phyloP scores from a whole-genome alignment of 805 yeast species.

The Yarrowia deformans region DNA sequence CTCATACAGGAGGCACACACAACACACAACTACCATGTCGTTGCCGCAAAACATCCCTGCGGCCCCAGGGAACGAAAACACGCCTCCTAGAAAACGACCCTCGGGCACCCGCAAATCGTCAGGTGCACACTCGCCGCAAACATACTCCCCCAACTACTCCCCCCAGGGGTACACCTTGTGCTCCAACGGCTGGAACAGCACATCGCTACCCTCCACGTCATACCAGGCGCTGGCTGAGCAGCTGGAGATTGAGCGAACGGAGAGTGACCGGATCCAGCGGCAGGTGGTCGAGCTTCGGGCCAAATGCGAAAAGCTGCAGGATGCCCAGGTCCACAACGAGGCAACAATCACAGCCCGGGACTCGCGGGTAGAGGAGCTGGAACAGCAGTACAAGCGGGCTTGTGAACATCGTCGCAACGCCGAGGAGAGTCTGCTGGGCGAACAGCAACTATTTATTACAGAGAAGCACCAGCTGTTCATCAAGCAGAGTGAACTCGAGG shows the following conservation, averaged over 20 bases:
- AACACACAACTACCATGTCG: slow-evolving; percentile 5
- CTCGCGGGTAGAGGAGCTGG: slow-evolving; percentile 24
- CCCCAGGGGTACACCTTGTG: slow-evolving; percentile 34
- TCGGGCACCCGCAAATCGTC: slow-evolving; percentile 22
- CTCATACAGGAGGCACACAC: not conserved
- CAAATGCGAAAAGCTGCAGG: slow-evolving; percentile 33
- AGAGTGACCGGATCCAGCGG: slow-evolving; percentile 27
- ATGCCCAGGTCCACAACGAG: slow-evolving; percentile 32
- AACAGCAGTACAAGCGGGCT: slow-evolving; percentile 32
- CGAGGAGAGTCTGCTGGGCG: slow-evolving; percentile 31
- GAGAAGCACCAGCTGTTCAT: slow-evolving; percentile 36
- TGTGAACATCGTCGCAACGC: slow-evolving; percentile 24
- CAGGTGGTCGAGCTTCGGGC: slow-evolving; percentile 24
- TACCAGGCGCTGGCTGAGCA: slow-evolving; percentile 28
- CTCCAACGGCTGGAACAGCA: slow-evolving; percentile 36
- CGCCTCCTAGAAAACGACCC: slow-evolving; percentile 19
- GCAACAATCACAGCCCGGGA: slow-evolving; percentile 25
- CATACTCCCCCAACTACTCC: slow-evolving; percentile 34
- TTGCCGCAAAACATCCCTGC: slow-evolving; percentile 27
- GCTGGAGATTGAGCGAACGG: slow-evolving; percentile 37
- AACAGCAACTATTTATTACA: slow-evolving; percentile 39
- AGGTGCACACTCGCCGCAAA: slow-evolving; percentile 22
- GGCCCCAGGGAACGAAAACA: slow-evolving; percentile 28
- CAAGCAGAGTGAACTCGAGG: slow-evolving; percentile 28
- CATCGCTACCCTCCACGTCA: slow-evolving; percentile 25